Evolutionary conservation across 805 yeast genomes (phyloP).

Genomic region (Wickerhamomyces subpelliculosus): DNA sequence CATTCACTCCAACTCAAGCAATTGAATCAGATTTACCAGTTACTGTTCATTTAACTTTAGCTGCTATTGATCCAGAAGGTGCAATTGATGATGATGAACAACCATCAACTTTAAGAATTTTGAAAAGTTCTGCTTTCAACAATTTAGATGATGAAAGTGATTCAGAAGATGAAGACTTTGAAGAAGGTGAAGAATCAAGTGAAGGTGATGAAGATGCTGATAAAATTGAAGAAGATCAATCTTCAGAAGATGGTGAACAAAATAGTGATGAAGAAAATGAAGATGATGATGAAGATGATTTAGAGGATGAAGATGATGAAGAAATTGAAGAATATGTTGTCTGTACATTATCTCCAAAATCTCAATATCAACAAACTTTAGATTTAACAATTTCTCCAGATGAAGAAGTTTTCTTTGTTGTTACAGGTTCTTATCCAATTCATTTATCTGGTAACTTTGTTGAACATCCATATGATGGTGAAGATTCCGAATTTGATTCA

Average conservation of each 20-base stretch:
- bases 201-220: slow-evolving; percentile 40
- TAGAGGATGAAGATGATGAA: slow-evolving; percentile 37
- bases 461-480: slow-evolving; percentile 87
- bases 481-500: slow-evolving; percentile 36
- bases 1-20: slow-evolving; percentile 85
- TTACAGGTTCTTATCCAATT: slow-evolving; percentile 90
- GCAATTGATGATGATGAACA: slow-evolving; percentile 71
- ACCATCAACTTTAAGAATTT: slow-evolving; percentile 86
- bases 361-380: slow-evolving; percentile 81
- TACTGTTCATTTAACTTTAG: slow-evolving; percentile 87
- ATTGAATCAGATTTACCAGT: slow-evolving; percentile 81
- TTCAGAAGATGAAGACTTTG: slow-evolving; percentile 29
- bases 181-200: slow-evolving; percentile 38
- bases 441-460: slow-evolving; percentile 93
- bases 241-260: slow-evolving; percentile 23
- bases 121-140: slow-evolving; percentile 52
- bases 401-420: slow-evolving; percentile 92
- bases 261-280: slow-evolving; percentile 23
- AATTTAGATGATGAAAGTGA: no score
- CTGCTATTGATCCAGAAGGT: slow-evolving; percentile 84
- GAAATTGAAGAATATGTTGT: slow-evolving; percentile 73
- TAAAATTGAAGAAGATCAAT: slow-evolving; percentile 25
- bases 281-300: slow-evolving; percentile 27
- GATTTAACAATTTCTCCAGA: slow-evolving; percentile 88
- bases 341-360: slow-evolving; percentile 84